A percentile compares a stretch with the other conserved stretches of the same genome.
phyloP scores from a whole-genome alignment of 1,139 yeast species.

The Saccharomycopsis hybrid region DNA sequence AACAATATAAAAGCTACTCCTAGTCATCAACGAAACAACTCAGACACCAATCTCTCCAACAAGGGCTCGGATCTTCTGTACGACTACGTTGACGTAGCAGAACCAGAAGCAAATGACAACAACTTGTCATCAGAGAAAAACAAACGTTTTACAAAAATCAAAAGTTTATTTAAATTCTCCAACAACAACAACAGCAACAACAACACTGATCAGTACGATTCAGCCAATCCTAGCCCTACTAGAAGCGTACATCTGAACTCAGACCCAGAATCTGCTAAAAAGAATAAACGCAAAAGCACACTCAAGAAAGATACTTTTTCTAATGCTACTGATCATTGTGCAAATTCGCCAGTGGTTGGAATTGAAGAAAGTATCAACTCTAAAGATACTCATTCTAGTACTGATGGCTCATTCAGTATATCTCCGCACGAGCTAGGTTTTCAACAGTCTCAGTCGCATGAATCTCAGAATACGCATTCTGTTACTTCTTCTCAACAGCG shows the following conservation, averaged over 20 bases:
- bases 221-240: background rate
- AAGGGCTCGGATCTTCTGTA: background rate
- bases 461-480: background rate
- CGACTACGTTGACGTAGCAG: background rate
- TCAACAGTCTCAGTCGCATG: background rate
- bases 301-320: background rate
- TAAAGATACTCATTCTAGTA: too few relatives aligned
- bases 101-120: background rate
- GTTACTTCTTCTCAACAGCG: background rate
- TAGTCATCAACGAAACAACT: background rate
- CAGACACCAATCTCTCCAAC: background rate
- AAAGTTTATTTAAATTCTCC: conserved; percentile 28
- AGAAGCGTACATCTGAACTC: conserved; percentile 6
- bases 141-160: conserved; percentile 26
- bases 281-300: background rate
- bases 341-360: background rate
- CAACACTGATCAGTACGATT: background rate
- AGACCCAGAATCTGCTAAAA: conserved; percentile 1
- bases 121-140: background rate
- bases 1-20: too few relatives aligned
- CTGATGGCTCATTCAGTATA: background rate
- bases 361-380: background rate
- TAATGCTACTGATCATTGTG: too few relatives aligned
- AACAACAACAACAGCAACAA: conserved; percentile 11
- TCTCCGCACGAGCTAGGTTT: background rate